Base-by-base conservation (phyloP, 1,139 yeast species). In the Taphrina pruni region DNA sequence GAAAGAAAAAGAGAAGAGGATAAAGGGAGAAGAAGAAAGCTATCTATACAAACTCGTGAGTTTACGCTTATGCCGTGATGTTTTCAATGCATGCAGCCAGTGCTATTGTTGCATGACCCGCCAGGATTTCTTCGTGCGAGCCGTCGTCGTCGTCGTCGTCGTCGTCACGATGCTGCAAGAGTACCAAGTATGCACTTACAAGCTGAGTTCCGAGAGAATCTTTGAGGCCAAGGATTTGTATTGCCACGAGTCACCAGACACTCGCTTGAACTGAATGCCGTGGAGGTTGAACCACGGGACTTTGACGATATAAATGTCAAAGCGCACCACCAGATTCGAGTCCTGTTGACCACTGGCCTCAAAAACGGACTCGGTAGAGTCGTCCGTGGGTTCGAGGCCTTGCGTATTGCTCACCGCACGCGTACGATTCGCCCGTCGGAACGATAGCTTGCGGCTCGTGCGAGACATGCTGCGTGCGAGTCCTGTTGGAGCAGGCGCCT, bases 191-290 rank as follows among this genome's bases (percentile, higher is more conserved):
- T 26, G 32, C 32, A 26, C 8, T 43, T 56, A 69, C 20, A 69
- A 52, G 12, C 60, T 60, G 32, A 69, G 50, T 21, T 69, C 69
- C n/a, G 60, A 55, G 32, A 69, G 56, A 20, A 69, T 69, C 55
- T 61, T 66, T 36, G 65, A 54, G 7, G 71, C 71, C 67, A 69
- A 51, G 3, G 66, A 60, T 56, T 70, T 70, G 66, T 71, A 71
- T 48, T 71, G 72, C 98, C 98, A 93, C 1, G 97, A 90, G 78
- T 94, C 92, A 75, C 99, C 99, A 71, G 90, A 84, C 57, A 93
- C 84, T 78, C 93, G 93, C 82, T 93, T 94, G 81, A 94, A 92
- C 78, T 93, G 97, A 67, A 94, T 94, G 78, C 98, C 99, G 73
- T 90, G 92, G 72, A 94, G 82, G 12, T 96, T 92, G 70, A 93